Evolutionary conservation across 441 rosid genomes (phyloP), one percentile per base, ranked within the genome.

Genomic region (Gossypium trilobum): DNA sequence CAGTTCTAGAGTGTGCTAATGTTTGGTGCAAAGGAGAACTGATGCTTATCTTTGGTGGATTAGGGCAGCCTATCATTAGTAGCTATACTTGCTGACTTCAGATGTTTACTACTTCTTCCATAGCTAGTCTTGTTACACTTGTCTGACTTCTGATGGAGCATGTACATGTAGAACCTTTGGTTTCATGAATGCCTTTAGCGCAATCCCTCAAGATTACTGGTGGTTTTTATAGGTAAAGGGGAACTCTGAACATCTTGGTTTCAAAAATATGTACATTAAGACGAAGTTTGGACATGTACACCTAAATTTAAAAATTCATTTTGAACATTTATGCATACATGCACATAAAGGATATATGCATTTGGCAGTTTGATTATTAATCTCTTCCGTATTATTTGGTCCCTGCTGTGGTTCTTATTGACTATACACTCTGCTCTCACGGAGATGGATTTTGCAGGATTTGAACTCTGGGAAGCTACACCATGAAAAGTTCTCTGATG

Each of bases 401-500:
- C 1, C 22, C 23, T 19, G 39, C 3, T 57, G 20, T 16, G 7
- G 31, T 27, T 27, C 31, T 27, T 27, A 3, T 27, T 27, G 5
- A 2, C 31, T 3, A 27, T 27, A 27, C 31, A 27, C 31, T 27
- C 0, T 65, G 16, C 29, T 59, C 17, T 74, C 56, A 14, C 75
- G 71, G 58, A 70, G 60, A 54, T 66, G 66, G 60, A 22, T 66
- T 73, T 72, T 76, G 46, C 87, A 94, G 97, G 87, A 69, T 76
- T 58, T 78, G 76, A 75, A 70, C 75, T 56, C 82, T 60, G 71
- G 68, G 73, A 81, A 75, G 39, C 19, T 50, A 39, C 74, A 73
- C 63, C 75, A 75, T 56, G 83, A 75, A n/a, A 83, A 78, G 61
- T 77, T 79, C 68, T 79, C 85, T 60, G 83, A 83, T 65, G 90